These are phyloP conservation scores for Rhizopogon sp. DNA, from an alignment of 768 basidiomycete genomes.

Conservation along the genomic window DNA sequence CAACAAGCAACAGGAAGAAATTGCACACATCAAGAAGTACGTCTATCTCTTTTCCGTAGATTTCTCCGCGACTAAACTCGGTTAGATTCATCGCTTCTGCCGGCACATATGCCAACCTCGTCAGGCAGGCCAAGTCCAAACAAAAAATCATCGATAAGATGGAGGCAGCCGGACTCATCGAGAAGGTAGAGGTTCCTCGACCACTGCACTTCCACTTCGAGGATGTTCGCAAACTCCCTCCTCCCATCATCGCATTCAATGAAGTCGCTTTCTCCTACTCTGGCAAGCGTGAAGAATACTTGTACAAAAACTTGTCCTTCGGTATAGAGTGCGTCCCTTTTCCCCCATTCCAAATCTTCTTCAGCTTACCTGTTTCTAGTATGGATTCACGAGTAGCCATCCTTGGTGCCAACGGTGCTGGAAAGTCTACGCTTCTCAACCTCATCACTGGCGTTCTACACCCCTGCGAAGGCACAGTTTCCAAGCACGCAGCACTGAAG, in stretches of 20 bases:
- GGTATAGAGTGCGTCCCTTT: slow-evolving; percentile 81
- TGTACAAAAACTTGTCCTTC: slow-evolving; percentile 88
- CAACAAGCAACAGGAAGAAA: slow-evolving; percentile 97
- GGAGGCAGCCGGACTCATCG: slow-evolving; percentile 97
- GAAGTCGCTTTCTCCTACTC: slow-evolving; percentile 95
- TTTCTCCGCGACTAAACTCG: slow-evolving; percentile 2
- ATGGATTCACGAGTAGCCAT: slow-evolving; percentile 96
- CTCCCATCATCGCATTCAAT: slow-evolving; percentile 96
- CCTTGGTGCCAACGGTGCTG: slow-evolving; percentile 93
- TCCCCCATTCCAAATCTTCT: slow-evolving; percentile 1
- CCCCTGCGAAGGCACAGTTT: slow-evolving; percentile 80
- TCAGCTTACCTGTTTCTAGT: slow-evolving; percentile 30
- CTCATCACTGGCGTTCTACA: slow-evolving; percentile 81
- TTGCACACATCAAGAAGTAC: slow-evolving; percentile 96
- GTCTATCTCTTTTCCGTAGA: slow-evolving; percentile 15
- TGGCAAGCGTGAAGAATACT: slow-evolving; percentile 79
- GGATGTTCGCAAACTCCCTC: slow-evolving; percentile 87
- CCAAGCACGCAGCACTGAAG: slow-evolving; percentile 86
- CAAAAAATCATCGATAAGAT: slow-evolving; percentile 99
- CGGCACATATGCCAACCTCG: slow-evolving; percentile 98
- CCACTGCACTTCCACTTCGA: slow-evolving; percentile 93
- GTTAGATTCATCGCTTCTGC: slow-evolving; percentile 95
- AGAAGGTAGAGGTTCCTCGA: slow-evolving; percentile 76
- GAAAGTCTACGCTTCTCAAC: slow-evolving; percentile 89
- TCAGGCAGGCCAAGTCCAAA: slow-evolving; percentile 98